phyloP scores from a whole-genome alignment of 441 rosid species.

The Hura crepitans region DNA sequence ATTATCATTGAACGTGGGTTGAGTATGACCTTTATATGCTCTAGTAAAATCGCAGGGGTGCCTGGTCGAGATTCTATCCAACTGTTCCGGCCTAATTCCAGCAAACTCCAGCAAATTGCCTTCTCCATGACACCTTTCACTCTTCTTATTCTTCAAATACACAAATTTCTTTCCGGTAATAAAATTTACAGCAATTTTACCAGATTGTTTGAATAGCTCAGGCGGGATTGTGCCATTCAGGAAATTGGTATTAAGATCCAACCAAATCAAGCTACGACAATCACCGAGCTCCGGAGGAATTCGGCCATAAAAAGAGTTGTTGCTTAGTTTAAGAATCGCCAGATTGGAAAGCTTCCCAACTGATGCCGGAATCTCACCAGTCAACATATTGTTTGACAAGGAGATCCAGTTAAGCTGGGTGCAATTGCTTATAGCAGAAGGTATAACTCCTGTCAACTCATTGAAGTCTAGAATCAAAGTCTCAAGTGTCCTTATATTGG shows the following conservation, averaged over 20 bases:
- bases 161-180: slow-evolving; percentile 67
- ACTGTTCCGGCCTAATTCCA: slow-evolving; percentile 60
- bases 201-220: slow-evolving; percentile 77
- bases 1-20: slow-evolving; percentile 73
- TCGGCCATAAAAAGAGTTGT: slow-evolving; percentile 68
- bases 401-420: slow-evolving; percentile 83
- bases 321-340: slow-evolving; percentile 84
- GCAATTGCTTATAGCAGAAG: slow-evolving; percentile 64
- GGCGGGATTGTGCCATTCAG: slow-evolving; percentile 74
- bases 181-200: slow-evolving; percentile 69
- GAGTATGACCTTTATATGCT: slow-evolving; percentile 59
- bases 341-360: slow-evolving; percentile 61
- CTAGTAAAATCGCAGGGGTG: slow-evolving; percentile 78
- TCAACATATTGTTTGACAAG: slow-evolving; percentile 66
- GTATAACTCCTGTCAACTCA: slow-evolving; percentile 62
- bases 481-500: slow-evolving; percentile 46
- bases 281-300: slow-evolving; percentile 88
- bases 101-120: slow-evolving; percentile 88
- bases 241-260: slow-evolving; percentile 76
- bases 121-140: slow-evolving; percentile 75
- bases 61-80: slow-evolving; percentile 54
- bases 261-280: slow-evolving; percentile 83
- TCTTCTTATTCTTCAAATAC: slow-evolving; percentile 73
- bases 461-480: slow-evolving; percentile 87
- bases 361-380: slow-evolving; percentile 72